phyloP scores from a whole-genome alignment of 441 rosid species.

The Lepidium campestre region DNA sequence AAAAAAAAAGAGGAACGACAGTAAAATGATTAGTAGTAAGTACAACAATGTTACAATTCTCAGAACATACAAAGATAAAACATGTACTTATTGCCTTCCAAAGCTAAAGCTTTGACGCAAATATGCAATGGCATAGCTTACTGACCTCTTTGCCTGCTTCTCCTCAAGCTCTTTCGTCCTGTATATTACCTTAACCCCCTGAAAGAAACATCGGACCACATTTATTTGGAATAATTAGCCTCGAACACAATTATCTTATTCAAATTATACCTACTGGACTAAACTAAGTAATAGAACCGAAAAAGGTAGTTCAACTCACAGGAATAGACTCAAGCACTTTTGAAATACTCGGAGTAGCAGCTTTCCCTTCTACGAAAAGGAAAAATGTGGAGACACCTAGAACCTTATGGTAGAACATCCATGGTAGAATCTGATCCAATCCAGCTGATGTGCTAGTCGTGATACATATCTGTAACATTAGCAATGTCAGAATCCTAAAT shows the following conservation, averaged over 20 bases:
- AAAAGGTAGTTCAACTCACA: constrained; percentile 34
- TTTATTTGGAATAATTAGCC: not conserved
- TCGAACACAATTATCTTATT: not conserved
- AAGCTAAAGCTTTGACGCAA: not conserved
- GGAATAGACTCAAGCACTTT: constrained; percentile 67
- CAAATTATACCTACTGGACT: not conserved
- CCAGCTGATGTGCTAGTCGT: constrained; percentile 75
- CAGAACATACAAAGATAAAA: not conserved
- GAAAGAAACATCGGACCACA: constrained; percentile 11
- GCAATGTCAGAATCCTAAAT: not conserved
- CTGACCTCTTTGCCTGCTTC: constrained; percentile 73
- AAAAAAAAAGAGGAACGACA: not conserved
- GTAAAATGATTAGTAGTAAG: not conserved
- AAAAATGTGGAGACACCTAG: constrained; percentile 65
- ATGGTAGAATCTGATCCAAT: constrained; percentile 71
- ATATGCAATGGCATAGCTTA: not conserved
- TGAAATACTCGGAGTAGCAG: constrained; percentile 59
- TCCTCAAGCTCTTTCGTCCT: constrained; percentile 67
- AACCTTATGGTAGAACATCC: constrained; percentile 86
- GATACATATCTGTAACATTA: constrained; percentile 47
- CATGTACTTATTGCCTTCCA: not conserved
- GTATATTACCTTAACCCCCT: constrained; percentile 75
- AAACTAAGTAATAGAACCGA: not conserved
- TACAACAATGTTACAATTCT: not conserved
- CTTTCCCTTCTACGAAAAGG: constrained; percentile 75